A percentile compares a stretch with the other conserved stretches of the same genome.
phyloP scores from a whole-genome alignment of 352 stramenopile species.

The Phytophthora europaea region DNA sequence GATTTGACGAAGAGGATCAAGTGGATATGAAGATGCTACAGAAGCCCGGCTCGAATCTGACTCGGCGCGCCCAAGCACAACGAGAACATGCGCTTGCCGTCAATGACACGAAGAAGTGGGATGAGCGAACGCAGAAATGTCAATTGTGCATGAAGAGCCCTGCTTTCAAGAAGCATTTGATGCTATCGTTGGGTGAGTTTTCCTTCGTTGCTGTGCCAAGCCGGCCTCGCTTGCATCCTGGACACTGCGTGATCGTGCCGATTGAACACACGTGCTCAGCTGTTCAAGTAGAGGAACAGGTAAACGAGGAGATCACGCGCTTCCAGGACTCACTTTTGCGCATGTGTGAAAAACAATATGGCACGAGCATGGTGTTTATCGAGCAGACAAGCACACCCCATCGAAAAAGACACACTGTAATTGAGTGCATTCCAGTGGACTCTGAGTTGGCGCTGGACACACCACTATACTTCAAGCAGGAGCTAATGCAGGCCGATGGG shows the following conservation, averaged over 20 bases:
- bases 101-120: slow-evolving; percentile 74
- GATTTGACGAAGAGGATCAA: slow-evolving; percentile 87
- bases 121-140: slow-evolving; percentile 76
- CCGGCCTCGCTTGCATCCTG: slow-evolving; percentile 60
- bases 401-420: slow-evolving; percentile 71
- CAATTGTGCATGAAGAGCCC: slow-evolving; percentile 74
- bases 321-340: slow-evolving; percentile 68
- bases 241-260: slow-evolving; percentile 81
- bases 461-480: slow-evolving; percentile 88
- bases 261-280: slow-evolving; percentile 75
- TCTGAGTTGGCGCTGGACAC: slow-evolving; percentile 66
- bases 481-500: slow-evolving; percentile 77
- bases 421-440: slow-evolving; percentile 86
- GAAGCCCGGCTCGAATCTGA: slow-evolving; percentile 57
- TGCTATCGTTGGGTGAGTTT: slow-evolving; percentile 82
- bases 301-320: slow-evolving; percentile 65
- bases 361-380: slow-evolving; percentile 78
- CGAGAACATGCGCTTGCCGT: slow-evolving; percentile 63
- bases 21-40: slow-evolving; percentile 75
- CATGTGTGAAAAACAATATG: slow-evolving; percentile 72
- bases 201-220: slow-evolving; percentile 79
- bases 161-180: slow-evolving; percentile 83
- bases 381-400: slow-evolving; percentile 79
- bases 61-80: slow-evolving; percentile 63
- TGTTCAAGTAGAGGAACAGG: slow-evolving; percentile 72